Conservation (phyloP, 2,329 filamentous ascomycete species). For the Cladosporium colombiae region DNA sequence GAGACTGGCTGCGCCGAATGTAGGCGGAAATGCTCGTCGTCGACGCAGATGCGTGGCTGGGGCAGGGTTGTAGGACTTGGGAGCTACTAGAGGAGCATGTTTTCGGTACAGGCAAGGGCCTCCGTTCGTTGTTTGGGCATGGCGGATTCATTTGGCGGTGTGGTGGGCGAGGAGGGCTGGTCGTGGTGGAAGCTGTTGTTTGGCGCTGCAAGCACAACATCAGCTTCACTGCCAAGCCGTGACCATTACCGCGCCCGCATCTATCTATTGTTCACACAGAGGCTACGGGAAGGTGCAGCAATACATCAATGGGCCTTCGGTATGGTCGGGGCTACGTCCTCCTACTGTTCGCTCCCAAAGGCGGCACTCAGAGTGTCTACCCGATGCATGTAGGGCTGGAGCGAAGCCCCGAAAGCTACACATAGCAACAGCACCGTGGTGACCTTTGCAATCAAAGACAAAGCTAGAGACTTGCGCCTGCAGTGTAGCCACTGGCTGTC, state of each 20-base stretch:
- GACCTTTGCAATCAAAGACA: not conserved
- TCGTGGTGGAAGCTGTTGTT: not conserved
- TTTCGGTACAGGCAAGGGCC: not conserved
- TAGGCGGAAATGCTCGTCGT: not conserved
- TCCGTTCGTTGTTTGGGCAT: not conserved
- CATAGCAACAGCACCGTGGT: not conserved
- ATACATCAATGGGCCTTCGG: not conserved
- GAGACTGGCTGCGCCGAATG: not conserved
- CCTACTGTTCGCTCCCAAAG: not conserved
- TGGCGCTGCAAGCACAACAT: not conserved
- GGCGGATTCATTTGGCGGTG: not conserved
- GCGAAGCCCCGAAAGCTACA: not conserved
- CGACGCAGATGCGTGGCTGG: not conserved
- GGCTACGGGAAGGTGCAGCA: not conserved
- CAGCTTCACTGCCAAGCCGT: conserved; percentile 5
- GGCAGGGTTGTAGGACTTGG: not conserved
- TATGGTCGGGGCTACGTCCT: conserved; percentile 5
- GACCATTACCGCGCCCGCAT: not conserved
- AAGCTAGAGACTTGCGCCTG: not conserved
- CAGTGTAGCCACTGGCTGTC: not conserved
- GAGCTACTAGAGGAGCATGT: not conserved
- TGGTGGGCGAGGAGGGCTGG: not conserved
- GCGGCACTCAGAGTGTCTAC: not conserved
- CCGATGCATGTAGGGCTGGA: not conserved
- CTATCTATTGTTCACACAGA: not conserved